These are phyloP conservation scores for Teratosphaeria gauchensis DNA, from an alignment of 2,329 filamentous ascomycete genomes.

Conservation along the genomic window DNA sequence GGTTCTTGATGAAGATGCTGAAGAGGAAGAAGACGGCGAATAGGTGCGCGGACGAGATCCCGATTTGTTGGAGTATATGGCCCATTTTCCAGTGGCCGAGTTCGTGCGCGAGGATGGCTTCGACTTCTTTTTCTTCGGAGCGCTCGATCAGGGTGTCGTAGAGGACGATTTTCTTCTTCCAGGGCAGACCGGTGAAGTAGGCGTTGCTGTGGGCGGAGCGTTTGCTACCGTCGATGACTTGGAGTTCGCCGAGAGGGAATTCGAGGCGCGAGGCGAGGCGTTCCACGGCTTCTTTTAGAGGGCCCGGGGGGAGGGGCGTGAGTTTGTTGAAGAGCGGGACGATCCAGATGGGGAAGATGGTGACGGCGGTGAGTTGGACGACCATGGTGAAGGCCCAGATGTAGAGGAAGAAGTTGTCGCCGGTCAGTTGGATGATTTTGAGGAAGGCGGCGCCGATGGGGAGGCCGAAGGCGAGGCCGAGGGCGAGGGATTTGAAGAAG, in stretches of 20 bases:
- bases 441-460: conserved; percentile 89
- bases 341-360: conserved; percentile 89
- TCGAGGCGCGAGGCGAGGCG: conserved; percentile 70
- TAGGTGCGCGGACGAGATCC: conserved; percentile 72
- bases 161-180: conserved; percentile 99
- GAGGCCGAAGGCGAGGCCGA: conserved; percentile 69
- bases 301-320: conserved; percentile 77
- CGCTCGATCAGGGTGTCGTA: conserved; percentile 97
- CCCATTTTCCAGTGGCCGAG: conserved; percentile 94
- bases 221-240: conserved; percentile 90
- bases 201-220: conserved; percentile 81
- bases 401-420: conserved; percentile 94
- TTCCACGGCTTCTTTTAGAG: conserved; percentile 82
- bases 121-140: conserved; percentile 82
- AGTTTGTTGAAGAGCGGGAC: conserved; percentile 97
- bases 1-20: conserved; percentile 94
- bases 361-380: conserved; percentile 89
- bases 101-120: conserved; percentile 90
- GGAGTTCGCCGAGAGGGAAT: conserved; percentile 85
- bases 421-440: conserved; percentile 87
- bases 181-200: conserved; percentile 94
- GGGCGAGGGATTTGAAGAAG: conserved; percentile 79
- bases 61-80: conserved; percentile 86
- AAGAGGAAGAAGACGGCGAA: conserved; percentile 97
- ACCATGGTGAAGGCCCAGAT: conserved; percentile 87